Evolutionary conservation across 768 basidiomycete genomes (phyloP).

Genomic region (Lactarius sanguifluus): DNA sequence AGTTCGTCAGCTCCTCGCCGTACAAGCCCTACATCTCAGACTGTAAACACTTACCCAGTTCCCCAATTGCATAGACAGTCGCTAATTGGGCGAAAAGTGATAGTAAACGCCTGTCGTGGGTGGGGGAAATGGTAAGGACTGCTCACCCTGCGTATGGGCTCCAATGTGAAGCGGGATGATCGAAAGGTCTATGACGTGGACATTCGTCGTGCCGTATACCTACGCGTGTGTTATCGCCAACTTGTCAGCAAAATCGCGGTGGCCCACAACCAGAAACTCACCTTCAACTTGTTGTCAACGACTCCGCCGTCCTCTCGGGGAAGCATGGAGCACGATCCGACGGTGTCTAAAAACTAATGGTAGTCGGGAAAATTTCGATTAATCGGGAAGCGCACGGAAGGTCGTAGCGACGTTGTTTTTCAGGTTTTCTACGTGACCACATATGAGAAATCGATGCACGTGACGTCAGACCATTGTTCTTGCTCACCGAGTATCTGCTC

Average conservation of each 20-base stretch:
- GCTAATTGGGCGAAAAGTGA: conserved; percentile 10
- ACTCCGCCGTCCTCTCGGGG: conserved; percentile 27
- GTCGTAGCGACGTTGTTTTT: conserved; percentile 1
- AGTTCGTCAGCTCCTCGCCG: neutral
- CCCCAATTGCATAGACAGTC: conserved; percentile 27
- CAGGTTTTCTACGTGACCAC: conserved; percentile 2
- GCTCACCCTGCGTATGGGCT: conserved; percentile 30
- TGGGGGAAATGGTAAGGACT: neutral
- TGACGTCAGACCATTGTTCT: neutral
- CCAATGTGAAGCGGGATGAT: conserved; percentile 35
- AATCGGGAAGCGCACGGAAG: conserved; percentile 9
- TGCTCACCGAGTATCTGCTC: conserved; percentile 21
- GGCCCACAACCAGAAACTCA: neutral
- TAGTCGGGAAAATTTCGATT: neutral
- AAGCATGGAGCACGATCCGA: conserved; percentile 26
- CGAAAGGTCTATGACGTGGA: conserved; percentile 36
- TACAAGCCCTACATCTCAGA: neutral
- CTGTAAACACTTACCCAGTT: conserved; percentile 16
- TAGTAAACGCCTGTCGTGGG: neutral
- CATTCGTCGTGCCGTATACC: conserved; percentile 37
- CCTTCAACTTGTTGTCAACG: conserved; percentile 28
- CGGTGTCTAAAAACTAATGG: conserved; percentile 15
- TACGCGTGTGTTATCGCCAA: neutral
- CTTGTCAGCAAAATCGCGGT: neutral
- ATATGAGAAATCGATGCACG: neutral